These are phyloP conservation scores for Trypethelium eluteriae DNA, from an alignment of 495 filamentous ascomycete species.

Conservation along the genomic window DNA sequence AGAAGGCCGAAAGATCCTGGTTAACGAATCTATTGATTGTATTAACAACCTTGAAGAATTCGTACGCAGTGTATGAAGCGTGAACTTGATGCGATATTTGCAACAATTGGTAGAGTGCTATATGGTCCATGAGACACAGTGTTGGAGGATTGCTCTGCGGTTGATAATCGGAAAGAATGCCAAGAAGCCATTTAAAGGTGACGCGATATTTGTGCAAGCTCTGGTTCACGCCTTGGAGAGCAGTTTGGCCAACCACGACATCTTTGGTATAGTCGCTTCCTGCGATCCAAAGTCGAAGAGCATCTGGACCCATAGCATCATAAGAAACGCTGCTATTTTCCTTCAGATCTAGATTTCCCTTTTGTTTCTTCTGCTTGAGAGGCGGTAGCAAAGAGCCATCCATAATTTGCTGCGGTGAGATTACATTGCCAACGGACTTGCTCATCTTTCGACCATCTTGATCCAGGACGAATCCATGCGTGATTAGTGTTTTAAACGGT, in stretches of 20 bases:
- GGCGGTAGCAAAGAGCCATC: slow-evolving; percentile 63
- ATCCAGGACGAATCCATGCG: slow-evolving; percentile 91
- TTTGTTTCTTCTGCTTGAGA: slow-evolving; percentile 47
- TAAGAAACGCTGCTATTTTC: slow-evolving; percentile 28
- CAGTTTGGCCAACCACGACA: slow-evolving; percentile 64
- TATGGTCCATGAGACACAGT: slow-evolving; percentile 48
- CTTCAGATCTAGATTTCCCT: slow-evolving; percentile 35
- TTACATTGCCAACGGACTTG: slow-evolving; percentile 89
- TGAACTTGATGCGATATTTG: slow-evolving; percentile 53
- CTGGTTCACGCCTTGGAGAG: slow-evolving; percentile 65
- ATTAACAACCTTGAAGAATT: slow-evolving; percentile 73
- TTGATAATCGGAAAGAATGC: slow-evolving; percentile 60
- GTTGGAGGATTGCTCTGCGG: slow-evolving; percentile 31
- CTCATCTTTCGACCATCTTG: slow-evolving; percentile 92
- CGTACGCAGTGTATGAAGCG: slow-evolving; percentile 56
- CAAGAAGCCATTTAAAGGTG: slow-evolving; percentile 80
- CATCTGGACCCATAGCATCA: slow-evolving; percentile 67
- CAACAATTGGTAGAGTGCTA: slow-evolving; percentile 68
- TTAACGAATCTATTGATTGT: slow-evolving; percentile 71
- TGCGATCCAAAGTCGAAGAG: slow-evolving; percentile 85
- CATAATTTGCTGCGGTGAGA: slow-evolving; percentile 76
- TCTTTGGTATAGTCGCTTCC: slow-evolving; percentile 86
- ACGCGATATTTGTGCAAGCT: slow-evolving; percentile 76
- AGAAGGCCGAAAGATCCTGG: slow-evolving; percentile 81
- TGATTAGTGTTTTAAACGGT: slow-evolving; percentile 81